Percentiles rank a stretch among this genome's conserved stretches.
Conservation (phyloP, 306 rosid species). For the Quercus engelmannii region DNA sequence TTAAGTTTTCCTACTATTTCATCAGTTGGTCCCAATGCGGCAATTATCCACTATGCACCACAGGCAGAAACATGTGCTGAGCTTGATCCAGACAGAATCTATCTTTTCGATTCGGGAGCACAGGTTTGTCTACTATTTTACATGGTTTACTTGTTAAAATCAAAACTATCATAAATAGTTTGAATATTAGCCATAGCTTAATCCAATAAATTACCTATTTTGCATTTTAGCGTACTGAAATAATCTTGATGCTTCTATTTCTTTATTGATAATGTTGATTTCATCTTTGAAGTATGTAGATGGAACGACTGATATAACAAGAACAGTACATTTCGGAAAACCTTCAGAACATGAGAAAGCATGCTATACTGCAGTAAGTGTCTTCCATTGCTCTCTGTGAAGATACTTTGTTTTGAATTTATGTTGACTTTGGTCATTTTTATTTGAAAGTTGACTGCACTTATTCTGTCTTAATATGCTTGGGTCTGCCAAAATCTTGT, state of each 20-base stretch:
- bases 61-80: conserved; percentile 79
- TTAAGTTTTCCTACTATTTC: conserved; percentile 96
- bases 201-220: not conserved
- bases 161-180: not conserved
- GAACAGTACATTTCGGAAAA: conserved; percentile 95
- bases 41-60: conserved; percentile 86
- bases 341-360: conserved; percentile 87
- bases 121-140: conserved; percentile 55
- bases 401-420: not conserved
- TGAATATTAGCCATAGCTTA: conserved; percentile 1
- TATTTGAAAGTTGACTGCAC: not conserved
- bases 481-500: conserved; percentile 13
- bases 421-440: not conserved
- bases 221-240: not conserved
- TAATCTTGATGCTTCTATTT: conserved; percentile 9
- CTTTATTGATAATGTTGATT: conserved; percentile 23
- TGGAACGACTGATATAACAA: conserved; percentile 97
- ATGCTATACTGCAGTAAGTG: conserved; percentile 87
- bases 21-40: conserved; percentile 97
- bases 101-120: conserved; percentile 98
- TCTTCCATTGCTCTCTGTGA: conserved; percentile 13
- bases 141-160: not conserved
- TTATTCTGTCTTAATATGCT: not conserved
- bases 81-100: conserved; percentile 81
- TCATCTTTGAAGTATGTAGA: conserved; percentile 74